Evolutionary conservation across 192 early-diverging fungal species (phyloP), one percentile per base, ranked within the genome.

Genomic region (Allomyces javanicus): DNA sequence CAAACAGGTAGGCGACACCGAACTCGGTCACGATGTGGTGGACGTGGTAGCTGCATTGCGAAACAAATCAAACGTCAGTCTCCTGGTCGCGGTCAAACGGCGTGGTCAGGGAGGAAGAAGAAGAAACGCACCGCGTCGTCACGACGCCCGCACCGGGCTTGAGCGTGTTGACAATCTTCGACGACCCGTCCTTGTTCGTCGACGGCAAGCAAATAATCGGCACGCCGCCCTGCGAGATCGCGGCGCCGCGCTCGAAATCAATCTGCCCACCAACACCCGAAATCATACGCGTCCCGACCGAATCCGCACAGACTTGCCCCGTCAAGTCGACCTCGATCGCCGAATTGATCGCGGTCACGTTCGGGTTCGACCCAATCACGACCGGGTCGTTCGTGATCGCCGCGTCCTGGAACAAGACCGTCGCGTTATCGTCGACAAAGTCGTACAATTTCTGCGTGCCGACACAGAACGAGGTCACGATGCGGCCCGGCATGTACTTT

Each of bases 161-260:
- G 10, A 81, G 50, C 7, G 26, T 44, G 14, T 73, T 58, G 12
- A 81, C 79, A 44, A 81, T 81, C 14, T 72, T 63, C 10, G 73
- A 68, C n/a, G 9, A 19, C 9, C 77, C 79, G 27, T 68, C 40
- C 61, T 73, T 75, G 26, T 75, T 61, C 10, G 68, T 76, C 17
- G 69, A 72, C 1, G 77, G 77, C 25, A 81, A 67, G 61, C 72
- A 73, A 50, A 81, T 81, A 68, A 79, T 79, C 24, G 79, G 79
- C 3, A 81, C 24, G 0, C 79, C 79, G 40, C 75, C 77, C 1
- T 50, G 50, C 40, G 70, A 72, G 9, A 81, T 40, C 10, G 79
- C 77, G 3, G 79, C 79, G 45, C 79, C 79, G 6, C 76, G 71
- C 65, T 81, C 79, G 63, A 81, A 81, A 61, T 81, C 77, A 24